These are phyloP conservation scores for Cercospora citrullina DNA, from an alignment of 2,329 filamentous ascomycete genomes.

Conservation along the genomic window DNA sequence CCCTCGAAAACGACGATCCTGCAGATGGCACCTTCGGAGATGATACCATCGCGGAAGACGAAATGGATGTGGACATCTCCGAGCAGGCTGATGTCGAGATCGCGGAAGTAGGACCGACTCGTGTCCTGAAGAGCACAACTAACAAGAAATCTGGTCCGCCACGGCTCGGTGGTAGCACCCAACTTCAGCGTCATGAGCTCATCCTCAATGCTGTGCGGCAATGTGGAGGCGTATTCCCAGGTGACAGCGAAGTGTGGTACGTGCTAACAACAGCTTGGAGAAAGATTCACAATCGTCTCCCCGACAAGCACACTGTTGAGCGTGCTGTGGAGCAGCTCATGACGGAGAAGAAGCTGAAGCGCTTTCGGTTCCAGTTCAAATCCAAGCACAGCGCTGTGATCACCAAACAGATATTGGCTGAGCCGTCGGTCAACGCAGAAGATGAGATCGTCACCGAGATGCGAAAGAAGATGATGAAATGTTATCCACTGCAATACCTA, in stretches of 20 bases:
- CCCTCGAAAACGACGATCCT: not conserved
- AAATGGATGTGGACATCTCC: slow-evolving; percentile 5
- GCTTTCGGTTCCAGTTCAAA: slow-evolving; percentile 54
- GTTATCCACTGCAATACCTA: slow-evolving; percentile 46
- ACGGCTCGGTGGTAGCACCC: slow-evolving; percentile 8
- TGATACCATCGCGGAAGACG: not conserved
- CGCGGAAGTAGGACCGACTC: not conserved
- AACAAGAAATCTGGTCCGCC: slow-evolving; percentile 7
- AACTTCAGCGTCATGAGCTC: slow-evolving; percentile 48
- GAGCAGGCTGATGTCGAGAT: slow-evolving; percentile 5
- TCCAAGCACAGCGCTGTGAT: slow-evolving; percentile 50
- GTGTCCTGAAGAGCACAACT: slow-evolving; percentile 4
- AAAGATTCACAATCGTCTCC: slow-evolving; percentile 46
- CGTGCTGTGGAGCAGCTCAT: slow-evolving; percentile 53
- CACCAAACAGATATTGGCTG: slow-evolving; percentile 53
- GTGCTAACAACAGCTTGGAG: slow-evolving; percentile 58
- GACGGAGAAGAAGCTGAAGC: slow-evolving; percentile 53
- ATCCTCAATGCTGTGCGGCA: slow-evolving; percentile 56
- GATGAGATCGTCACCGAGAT: slow-evolving; percentile 51
- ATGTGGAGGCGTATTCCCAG: slow-evolving; percentile 57
- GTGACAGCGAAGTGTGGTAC: slow-evolving; percentile 56
- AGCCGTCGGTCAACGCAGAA: slow-evolving; percentile 48
- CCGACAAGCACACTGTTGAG: slow-evolving; percentile 56
- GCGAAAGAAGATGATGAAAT: slow-evolving; percentile 52
- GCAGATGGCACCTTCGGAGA: not conserved